Evolutionary conservation across 2,329 filamentous ascomycete species (phyloP), one percentile per base, ranked within the genome.

Genomic region (Macrophomina phaseolina): DNA sequence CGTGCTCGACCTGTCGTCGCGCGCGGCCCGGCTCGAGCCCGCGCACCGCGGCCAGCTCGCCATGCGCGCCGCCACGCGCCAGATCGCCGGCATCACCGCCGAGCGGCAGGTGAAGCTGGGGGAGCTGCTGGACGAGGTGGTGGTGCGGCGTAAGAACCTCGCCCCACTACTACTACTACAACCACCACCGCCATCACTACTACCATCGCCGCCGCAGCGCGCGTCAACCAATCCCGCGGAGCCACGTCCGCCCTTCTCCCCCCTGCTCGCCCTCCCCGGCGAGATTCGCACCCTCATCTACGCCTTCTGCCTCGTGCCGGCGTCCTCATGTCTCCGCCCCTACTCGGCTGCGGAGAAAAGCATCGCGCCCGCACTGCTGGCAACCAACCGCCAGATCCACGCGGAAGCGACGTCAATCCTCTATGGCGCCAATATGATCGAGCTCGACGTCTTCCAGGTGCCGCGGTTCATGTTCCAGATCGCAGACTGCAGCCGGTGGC

Each of bases 281-380:
- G 89, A 91, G 70, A 81, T 91, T 2, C 83, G 84, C 40, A 85
- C 89, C 65, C 83, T 90, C 72, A 85, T 90, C 40, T 85, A 82
- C 73, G 68, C 70, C 36, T 70, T 73, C 36, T 73, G 82, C 36
- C 74, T 84, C 14, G 61, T n/a, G 7, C 42, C 42, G 42, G 12
- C 42, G 8, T 45, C 42, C 42, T 9, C 8, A 14, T n/a, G 8
- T 51, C 11, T 3, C 56, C 60, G 32, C 73, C 74, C 69, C 49
- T 71, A 67, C 68, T 75, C 42, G 42, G 42, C 11, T n/a, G 42
- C 42, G 12, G 42, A 14, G 9, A 16, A 16, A n/a, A 14, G 38
- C 38, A n/a, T n/a, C 5, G 70, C 68, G 48, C 75, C 81, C 11
- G 72, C 75, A 32, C 74, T 84, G 30, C 75, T 84, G 0, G 71